Percentiles rank a stretch among this genome's conserved stretches.
phyloP scores from a whole-genome alignment of 495 filamentous ascomycete species.

The Letharia lupina region DNA sequence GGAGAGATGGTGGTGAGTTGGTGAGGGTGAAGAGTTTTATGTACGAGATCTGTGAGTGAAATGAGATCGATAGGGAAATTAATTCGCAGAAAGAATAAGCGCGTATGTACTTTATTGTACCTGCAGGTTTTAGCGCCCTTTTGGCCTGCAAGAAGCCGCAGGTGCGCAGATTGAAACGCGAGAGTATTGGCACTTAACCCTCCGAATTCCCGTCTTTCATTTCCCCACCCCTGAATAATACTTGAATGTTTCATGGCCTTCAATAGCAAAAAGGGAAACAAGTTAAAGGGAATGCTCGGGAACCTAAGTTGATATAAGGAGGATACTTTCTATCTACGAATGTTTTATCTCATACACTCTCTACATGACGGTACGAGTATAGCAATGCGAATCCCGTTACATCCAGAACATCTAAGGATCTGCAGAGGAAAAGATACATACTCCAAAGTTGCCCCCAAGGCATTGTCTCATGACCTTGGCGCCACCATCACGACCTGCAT shows the following conservation, averaged over 20 bases:
- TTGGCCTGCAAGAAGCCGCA: not conserved
- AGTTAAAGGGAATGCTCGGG: not conserved
- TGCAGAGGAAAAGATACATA: not conserved
- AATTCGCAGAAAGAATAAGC: not conserved
- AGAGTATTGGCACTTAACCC: not conserved
- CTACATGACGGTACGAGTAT: not conserved
- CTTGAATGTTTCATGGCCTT: not conserved
- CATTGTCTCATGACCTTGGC: not conserved
- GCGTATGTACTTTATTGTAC: not conserved
- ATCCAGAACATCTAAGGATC: not conserved
- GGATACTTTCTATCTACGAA: not conserved
- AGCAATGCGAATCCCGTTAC: not conserved
- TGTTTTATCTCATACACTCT: not conserved
- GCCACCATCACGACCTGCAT: not conserved
- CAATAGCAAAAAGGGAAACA: not conserved
- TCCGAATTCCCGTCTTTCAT: not conserved
- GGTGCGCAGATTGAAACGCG: not conserved
- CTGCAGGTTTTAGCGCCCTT: constrained; percentile 6
- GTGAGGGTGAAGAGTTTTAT: not conserved
- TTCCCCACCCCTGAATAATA: not conserved
- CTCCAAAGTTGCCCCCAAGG: not conserved
- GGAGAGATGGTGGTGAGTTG: not conserved
- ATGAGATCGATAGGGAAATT: not conserved
- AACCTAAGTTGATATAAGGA: not conserved
- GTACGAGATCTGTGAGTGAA: not conserved